Conservation (phyloP, 768 basidiomycete species). For the Cystobasidiopsis lactophilus region DNA sequence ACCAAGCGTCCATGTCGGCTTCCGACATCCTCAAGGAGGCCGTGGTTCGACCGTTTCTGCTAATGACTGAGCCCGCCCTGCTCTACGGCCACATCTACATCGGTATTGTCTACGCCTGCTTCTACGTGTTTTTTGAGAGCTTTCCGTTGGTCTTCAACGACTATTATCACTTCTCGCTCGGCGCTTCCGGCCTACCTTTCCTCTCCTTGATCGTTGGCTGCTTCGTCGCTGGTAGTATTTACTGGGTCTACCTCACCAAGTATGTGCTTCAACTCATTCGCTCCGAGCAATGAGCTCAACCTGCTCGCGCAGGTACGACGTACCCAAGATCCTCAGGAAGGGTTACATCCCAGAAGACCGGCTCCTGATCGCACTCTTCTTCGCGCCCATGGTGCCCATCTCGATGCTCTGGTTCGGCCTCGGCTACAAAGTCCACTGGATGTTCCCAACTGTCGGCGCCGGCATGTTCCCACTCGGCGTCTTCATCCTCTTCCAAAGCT, state of each 20-base stretch:
- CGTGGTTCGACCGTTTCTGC: conserved; percentile 9
- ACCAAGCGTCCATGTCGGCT: conserved; percentile 3
- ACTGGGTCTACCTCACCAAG: conserved; percentile 8
- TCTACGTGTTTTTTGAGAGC: conserved; percentile 6
- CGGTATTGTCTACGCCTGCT: conserved; percentile 6
- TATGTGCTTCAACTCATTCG: not conserved
- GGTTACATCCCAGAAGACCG: not conserved
- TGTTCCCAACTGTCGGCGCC: no score
- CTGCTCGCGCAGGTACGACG: not conserved
- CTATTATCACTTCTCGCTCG: not conserved
- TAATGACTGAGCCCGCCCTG: conserved; percentile 13
- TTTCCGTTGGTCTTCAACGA: conserved; percentile 7
- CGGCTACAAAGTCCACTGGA: no score
- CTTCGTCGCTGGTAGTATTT: not conserved
- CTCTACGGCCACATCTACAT: conserved; percentile 11
- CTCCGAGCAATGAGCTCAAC: no score
- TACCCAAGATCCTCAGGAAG: not conserved
- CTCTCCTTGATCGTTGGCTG: conserved; percentile 5
- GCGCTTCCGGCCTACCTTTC: conserved; percentile 2
- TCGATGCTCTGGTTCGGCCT: no score
- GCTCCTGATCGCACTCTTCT: no score
- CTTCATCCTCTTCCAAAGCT: conserved; percentile 10
- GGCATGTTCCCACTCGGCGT: not conserved
- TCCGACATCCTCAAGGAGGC: conserved; percentile 2
- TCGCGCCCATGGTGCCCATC: no score